Percentiles rank a stretch among this genome's conserved stretches.
phyloP scores from a whole-genome alignment of 805 yeast species.

The Saturnispora quitensis region DNA sequence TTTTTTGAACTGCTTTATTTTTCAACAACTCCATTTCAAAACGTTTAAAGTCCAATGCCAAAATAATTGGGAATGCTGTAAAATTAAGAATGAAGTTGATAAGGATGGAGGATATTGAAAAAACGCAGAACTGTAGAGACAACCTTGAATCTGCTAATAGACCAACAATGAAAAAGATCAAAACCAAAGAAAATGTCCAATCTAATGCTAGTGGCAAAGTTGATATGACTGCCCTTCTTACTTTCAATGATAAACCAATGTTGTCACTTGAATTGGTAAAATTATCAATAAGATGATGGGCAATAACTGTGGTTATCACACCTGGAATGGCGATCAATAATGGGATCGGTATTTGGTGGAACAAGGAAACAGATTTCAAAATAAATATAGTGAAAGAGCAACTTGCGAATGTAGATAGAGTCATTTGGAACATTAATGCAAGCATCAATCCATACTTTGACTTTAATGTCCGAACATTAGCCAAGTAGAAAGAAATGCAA shows the following conservation, averaged over 20 bases:
- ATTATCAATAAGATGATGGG: constrained; percentile 22
- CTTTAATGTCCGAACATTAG: constrained; percentile 34
- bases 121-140: constrained; percentile 33
- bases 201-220: constrained; percentile 5
- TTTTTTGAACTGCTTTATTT: constrained; percentile 29
- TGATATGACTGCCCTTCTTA: constrained; percentile 4
- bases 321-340: neutral
- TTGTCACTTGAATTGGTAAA: constrained; percentile 12
- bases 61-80: constrained; percentile 55
- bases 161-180: neutral
- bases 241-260: neutral
- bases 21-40: constrained; percentile 34
- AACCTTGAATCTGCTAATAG: constrained; percentile 1
- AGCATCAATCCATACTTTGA: constrained; percentile 38
- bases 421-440: constrained; percentile 35
- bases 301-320: neutral
- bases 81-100: constrained; percentile 54
- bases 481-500: constrained; percentile 28
- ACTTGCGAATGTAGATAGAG: constrained; percentile 33
- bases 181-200: neutral
- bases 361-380: constrained; percentile 25
- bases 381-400: constrained; percentile 32
- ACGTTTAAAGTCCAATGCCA: constrained; percentile 59
- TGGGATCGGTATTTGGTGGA: constrained; percentile 22
- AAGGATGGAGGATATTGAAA: constrained; percentile 39